A percentile compares a stretch with the other conserved stretches of the same genome.
Evolutionary conservation across 192 early-diverging fungal genomes (phyloP).

Genomic region (Rhizophagus clarus): DNA sequence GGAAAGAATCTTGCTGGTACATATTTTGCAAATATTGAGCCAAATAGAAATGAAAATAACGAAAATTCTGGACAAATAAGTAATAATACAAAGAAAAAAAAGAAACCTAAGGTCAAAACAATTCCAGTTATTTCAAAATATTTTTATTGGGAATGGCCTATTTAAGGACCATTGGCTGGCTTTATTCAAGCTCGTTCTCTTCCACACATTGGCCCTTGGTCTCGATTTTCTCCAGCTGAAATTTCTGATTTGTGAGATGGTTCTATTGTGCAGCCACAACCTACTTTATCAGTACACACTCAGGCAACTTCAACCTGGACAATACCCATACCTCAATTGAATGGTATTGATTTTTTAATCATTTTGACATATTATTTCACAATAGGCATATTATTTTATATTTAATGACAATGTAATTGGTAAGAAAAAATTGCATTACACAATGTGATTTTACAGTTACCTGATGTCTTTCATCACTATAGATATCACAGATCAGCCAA

Average conservation of each 20-base stretch:
- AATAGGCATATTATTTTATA: background rate
- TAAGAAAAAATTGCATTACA: no score
- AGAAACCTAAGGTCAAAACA: background rate
- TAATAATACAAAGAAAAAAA: background rate
- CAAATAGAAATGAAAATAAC: background rate
- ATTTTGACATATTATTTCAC: background rate
- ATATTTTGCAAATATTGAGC: conserved; percentile 8
- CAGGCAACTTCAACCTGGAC: background rate
- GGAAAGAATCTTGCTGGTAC: background rate
- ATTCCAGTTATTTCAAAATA: background rate
- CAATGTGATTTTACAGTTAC: no score
- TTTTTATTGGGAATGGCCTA: background rate
- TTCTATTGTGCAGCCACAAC: background rate
- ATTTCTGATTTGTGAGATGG: background rate
- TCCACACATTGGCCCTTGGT: background rate
- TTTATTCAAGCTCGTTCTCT: background rate
- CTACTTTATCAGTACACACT: background rate
- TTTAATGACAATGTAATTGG: background rate
- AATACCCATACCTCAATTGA: background rate
- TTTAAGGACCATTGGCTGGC: background rate
- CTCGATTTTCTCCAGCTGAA: background rate
- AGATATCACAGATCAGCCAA: no score
- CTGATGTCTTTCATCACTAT: no score
- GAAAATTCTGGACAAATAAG: background rate
- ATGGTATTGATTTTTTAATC: background rate